Evolutionary conservation across 371 early-diverging fungal genomes (phyloP).

Genomic region (Mortierella sp.): DNA sequence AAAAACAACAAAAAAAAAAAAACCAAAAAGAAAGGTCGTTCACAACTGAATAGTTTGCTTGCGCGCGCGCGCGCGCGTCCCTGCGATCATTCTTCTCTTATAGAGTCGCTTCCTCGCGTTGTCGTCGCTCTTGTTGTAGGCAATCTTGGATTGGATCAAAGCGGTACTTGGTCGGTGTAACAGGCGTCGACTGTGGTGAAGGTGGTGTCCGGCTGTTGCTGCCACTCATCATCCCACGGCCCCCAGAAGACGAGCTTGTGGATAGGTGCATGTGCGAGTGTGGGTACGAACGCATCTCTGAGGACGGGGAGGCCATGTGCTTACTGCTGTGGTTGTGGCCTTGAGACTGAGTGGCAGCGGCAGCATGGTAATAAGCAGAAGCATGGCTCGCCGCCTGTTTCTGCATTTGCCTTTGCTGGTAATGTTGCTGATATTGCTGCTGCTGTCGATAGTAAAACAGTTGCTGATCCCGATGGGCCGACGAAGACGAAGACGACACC

Average conservation of each 20-base stretch:
- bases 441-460: slow-evolving; percentile 33
- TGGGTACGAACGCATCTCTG: slow-evolving; percentile 24
- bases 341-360: slow-evolving; percentile 9
- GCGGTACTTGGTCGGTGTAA: slow-evolving; percentile 41
- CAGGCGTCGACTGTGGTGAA: slow-evolving; percentile 43
- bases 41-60: too few relatives aligned
- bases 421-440: slow-evolving; percentile 29
- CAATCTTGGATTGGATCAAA: slow-evolving; percentile 52
- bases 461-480: slow-evolving; percentile 20
- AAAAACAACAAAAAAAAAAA: too few relatives aligned
- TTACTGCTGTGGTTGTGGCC: slow-evolving; percentile 8
- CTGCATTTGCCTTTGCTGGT: slow-evolving; percentile 20
- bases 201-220: slow-evolving; percentile 15
- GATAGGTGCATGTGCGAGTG: slow-evolving; percentile 14
- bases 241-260: background rate
- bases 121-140: slow-evolving; percentile 38
- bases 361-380: slow-evolving; percentile 29
- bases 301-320: slow-evolving; percentile 16
- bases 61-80: too few relatives aligned
- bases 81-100: too few relatives aligned
- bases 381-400: slow-evolving; percentile 20
- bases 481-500: slow-evolving; percentile 4
- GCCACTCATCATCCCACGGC: slow-evolving; percentile 1
- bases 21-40: too few relatives aligned
- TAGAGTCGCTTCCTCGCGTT: slow-evolving; percentile 33